Conservation (phyloP, 495 filamentous ascomycete genomes). For the Cairneyella variabilis region DNA sequence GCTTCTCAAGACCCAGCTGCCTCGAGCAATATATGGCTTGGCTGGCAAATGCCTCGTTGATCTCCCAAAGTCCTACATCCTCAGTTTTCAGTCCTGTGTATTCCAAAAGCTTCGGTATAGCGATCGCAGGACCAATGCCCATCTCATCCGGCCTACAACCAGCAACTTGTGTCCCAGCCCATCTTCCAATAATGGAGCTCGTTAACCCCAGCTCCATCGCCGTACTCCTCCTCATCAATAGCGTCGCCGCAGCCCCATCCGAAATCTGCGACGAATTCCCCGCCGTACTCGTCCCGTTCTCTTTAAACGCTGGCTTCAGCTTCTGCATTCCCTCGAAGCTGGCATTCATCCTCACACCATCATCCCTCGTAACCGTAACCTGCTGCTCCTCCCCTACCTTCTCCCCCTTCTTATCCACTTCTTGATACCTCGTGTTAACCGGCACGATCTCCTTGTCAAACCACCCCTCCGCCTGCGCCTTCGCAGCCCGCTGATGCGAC, state of each 20-base stretch:
- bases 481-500: slow-evolving; percentile 66
- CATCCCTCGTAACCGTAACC: slow-evolving; percentile 66
- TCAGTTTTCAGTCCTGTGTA: slow-evolving; percentile 56
- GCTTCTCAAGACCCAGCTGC: slow-evolving; percentile 62
- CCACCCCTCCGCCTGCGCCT: slow-evolving; percentile 61
- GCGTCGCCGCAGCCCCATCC: slow-evolving; percentile 79
- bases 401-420: slow-evolving; percentile 56
- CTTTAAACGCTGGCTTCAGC: slow-evolving; percentile 81
- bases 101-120: slow-evolving; percentile 74
- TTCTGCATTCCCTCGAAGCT: slow-evolving; percentile 65
- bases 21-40: slow-evolving; percentile 80
- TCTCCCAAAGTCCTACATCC: slow-evolving; percentile 88
- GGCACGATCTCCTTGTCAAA: slow-evolving; percentile 80
- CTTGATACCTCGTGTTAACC: slow-evolving; percentile 62
- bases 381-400: slow-evolving; percentile 44
- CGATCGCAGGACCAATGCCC: slow-evolving; percentile 83
- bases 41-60: slow-evolving; percentile 93
- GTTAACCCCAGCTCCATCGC: slow-evolving; percentile 68
- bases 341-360: slow-evolving; percentile 70
- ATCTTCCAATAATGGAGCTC: slow-evolving; percentile 69
- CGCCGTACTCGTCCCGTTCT: slow-evolving; percentile 71
- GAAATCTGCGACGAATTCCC: slow-evolving; percentile 85
- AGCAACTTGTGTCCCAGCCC: slow-evolving; percentile 66
- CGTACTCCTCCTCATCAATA: slow-evolving; percentile 83
- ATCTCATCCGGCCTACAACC: slow-evolving; percentile 89